Base-by-base conservation (phyloP, 2,329 filamentous ascomycete genomes). In the Penicillium thymicola region DNA sequence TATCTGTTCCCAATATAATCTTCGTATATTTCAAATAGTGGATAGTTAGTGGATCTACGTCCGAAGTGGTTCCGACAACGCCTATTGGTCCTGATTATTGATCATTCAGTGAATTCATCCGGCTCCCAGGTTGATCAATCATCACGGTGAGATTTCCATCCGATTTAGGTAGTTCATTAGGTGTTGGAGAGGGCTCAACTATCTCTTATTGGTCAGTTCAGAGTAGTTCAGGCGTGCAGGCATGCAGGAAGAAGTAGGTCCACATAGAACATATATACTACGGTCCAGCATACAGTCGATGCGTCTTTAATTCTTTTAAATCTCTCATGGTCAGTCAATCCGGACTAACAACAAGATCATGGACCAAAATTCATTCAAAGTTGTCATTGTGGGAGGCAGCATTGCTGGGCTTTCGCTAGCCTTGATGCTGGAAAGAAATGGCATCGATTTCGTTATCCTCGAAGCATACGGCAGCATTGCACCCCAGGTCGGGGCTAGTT, bases 301-400 rank as follows among this genome's bases (percentile, higher is more conserved):
- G n/a, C 4, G 10, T 25, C 18, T 32, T 10, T 5, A 5, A 10
- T 36, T 23, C 13, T 14, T 40, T 30, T 10, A 45, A 40, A 34
- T n/a, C 34, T 28, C 23, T 14, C 5, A n/a, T 3, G 1, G 9
- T 28, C 13, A 25, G 8, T 38, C 4, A 38, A 30, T 32, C 18
- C 2, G 1, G 5, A 21, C 40, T 10, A 4, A 4, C 7, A 18
- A 41, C 14, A 7, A 48, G 9, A 38, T 11, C 18, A 61, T 61
- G 57, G 25, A 48, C 3, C 7, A 37, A 25, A 55, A 54, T 5
- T 34, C 50, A 3, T 64, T 64, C 36, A 62, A 62, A 54, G 72
- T 81, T 23, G 64, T 81, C 50, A 81, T 83, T 44, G 76, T 68
- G 0, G 80, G 81, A 28, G 81, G 78, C 13, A 73, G 78, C 50